phyloP scores from a whole-genome alignment of 768 basidiomycete genomes.

The Boletus sp. region DNA sequence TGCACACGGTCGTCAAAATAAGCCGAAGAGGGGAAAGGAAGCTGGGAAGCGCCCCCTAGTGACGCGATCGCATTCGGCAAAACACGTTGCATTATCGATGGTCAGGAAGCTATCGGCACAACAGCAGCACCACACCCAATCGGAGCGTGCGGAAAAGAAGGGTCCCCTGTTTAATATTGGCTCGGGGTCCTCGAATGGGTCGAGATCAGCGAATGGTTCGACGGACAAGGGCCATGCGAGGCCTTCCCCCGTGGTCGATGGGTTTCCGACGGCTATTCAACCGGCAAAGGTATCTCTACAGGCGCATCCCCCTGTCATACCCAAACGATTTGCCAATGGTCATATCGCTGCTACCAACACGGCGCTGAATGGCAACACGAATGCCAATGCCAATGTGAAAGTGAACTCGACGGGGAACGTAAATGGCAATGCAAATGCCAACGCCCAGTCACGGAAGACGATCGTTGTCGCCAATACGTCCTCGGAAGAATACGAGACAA shows the following conservation, averaged over 20 bases:
- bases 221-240: slow-evolving; percentile 13
- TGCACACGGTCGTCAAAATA: slow-evolving; percentile 18
- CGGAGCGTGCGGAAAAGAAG: slow-evolving; percentile 21
- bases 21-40: slow-evolving; percentile 35
- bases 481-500: slow-evolving; percentile 49
- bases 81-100: slow-evolving; percentile 28
- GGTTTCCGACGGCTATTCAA: slow-evolving; percentile 10
- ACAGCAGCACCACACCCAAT: slow-evolving; percentile 18
- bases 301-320: slow-evolving; percentile 19
- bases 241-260: slow-evolving; percentile 6
- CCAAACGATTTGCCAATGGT: slow-evolving; percentile 9
- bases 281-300: slow-evolving; percentile 6
- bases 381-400: slow-evolving; percentile 7
- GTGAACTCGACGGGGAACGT: slow-evolving; percentile 9
- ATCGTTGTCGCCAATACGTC: slow-evolving; percentile 48
- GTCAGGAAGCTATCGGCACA: slow-evolving; percentile 26
- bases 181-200: slow-evolving; percentile 54
- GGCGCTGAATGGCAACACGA: slow-evolving; percentile 15
- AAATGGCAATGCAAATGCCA: slow-evolving; percentile 12
- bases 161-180: slow-evolving; percentile 54
- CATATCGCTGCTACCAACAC: neutral
- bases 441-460: slow-evolving; percentile 34
- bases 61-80: slow-evolving; percentile 29
- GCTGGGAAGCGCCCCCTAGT: slow-evolving; percentile 24
- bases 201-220: slow-evolving; percentile 26